phyloP scores from a whole-genome alignment of 179 eudicot genomes.

The Gypsophila paniculata region DNA sequence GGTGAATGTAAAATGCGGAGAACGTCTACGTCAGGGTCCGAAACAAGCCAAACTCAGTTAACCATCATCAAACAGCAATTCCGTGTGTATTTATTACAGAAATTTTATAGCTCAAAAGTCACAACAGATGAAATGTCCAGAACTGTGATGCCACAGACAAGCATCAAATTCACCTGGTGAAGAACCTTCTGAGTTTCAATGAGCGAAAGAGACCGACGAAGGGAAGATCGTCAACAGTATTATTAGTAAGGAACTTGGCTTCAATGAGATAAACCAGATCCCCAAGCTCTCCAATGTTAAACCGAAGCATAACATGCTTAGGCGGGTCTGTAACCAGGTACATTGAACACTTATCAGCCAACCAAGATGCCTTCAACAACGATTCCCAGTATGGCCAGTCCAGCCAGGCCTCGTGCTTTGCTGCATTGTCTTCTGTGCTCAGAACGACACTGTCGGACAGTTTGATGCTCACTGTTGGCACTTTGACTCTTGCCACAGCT shows the following conservation, averaged over 20 bases:
- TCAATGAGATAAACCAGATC: slow-evolving; percentile 16
- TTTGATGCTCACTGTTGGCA: neutral
- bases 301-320: slow-evolving; percentile 3
- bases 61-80: neutral
- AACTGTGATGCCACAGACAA: neutral
- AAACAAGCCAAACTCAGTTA: too few species aligned
- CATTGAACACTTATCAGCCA: neutral
- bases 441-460: neutral
- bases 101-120: neutral
- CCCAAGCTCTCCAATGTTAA: neutral
- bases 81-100: neutral
- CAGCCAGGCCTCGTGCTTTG: neutral
- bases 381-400: slow-evolving; percentile 5
- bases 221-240: neutral
- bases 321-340: slow-evolving; percentile 6
- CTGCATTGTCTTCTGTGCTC: neutral
- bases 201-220: neutral
- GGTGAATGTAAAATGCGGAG: neutral
- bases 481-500: neutral
- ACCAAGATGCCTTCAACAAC: neutral
- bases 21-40: neutral
- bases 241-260: neutral
- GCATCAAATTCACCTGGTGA: neutral
- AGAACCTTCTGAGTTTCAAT: neutral
- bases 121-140: neutral